Evolutionary conservation across 2,329 filamentous ascomycete species (phyloP).

Genomic region (Cercospora sp.): DNA sequence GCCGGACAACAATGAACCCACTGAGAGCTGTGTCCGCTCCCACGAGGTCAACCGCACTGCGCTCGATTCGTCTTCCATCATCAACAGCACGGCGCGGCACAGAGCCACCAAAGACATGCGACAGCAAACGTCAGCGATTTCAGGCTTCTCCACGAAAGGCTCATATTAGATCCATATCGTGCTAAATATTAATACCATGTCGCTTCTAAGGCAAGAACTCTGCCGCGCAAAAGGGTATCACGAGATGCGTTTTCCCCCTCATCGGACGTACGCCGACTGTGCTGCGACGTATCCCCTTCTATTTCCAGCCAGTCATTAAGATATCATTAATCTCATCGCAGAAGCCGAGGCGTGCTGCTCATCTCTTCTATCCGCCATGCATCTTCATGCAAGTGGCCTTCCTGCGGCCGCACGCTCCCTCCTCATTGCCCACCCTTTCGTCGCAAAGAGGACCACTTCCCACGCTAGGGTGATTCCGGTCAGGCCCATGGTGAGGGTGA

Average conservation of each 20-base stretch:
- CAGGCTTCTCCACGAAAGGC: neutral
- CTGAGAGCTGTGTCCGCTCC: neutral
- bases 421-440: slow-evolving; percentile 79
- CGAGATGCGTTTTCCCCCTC: neutral
- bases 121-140: neutral
- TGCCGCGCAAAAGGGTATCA: slow-evolving; percentile 4
- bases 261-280: neutral
- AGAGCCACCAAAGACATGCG: neutral
- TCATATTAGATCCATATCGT: neutral
- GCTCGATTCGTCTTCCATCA: neutral
- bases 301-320: neutral
- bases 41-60: neutral
- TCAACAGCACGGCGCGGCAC: neutral
- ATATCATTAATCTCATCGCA: neutral
- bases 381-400: slow-evolving; percentile 14
- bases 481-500: slow-evolving; percentile 82
- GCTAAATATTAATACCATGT: neutral
- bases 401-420: slow-evolving; percentile 36
- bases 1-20: neutral
- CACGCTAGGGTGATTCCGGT: slow-evolving; percentile 84
- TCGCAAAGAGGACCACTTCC: slow-evolving; percentile 71
- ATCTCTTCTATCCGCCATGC: neutral
- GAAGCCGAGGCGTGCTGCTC: neutral
- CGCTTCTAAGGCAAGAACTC: neutral
- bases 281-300: slow-evolving; percentile 1